Percentiles rank a stretch among this genome's conserved stretches.
These are phyloP conservation scores for Corchorus olitorius DNA, from an alignment of 345 rosid genomes.

Conservation along the genomic window DNA sequence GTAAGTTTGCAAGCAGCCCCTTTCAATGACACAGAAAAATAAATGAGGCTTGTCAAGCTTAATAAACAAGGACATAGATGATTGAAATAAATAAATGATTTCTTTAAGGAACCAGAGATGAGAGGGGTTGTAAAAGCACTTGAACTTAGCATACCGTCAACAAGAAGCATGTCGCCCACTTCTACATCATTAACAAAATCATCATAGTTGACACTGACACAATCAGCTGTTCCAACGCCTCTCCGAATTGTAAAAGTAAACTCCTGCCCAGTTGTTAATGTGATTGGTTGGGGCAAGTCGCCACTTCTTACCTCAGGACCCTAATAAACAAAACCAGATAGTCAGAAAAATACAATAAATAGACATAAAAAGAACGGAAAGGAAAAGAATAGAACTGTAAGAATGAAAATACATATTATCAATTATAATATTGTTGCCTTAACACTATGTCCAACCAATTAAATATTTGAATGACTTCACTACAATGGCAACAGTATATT, in stretches of 20 bases:
- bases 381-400: background rate
- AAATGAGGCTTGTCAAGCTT: background rate
- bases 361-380: background rate
- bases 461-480: background rate
- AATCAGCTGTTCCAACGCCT: slow-evolving; percentile 82
- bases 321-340: slow-evolving; percentile 36
- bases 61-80: background rate
- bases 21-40: background rate
- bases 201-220: slow-evolving; percentile 97
- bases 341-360: slow-evolving; percentile 1
- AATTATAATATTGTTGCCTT: background rate
- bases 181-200: slow-evolving; percentile 95
- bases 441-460: slow-evolving; percentile 4
- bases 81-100: background rate
- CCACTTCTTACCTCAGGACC: slow-evolving; percentile 99
- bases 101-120: too few species aligned
- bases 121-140: background rate
- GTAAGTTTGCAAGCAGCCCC: background rate
- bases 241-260: slow-evolving; percentile 89
- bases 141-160: slow-evolving; percentile 69
- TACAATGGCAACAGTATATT: background rate
- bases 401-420: background rate
- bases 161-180: slow-evolving; percentile 96
- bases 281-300: slow-evolving; percentile 93
- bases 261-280: slow-evolving; percentile 73